Percentiles rank a stretch among this genome's conserved stretches.
Evolutionary conservation across 2,329 filamentous ascomycete species (phyloP).

Genomic region (Zymoseptoria pseudotritici): DNA sequence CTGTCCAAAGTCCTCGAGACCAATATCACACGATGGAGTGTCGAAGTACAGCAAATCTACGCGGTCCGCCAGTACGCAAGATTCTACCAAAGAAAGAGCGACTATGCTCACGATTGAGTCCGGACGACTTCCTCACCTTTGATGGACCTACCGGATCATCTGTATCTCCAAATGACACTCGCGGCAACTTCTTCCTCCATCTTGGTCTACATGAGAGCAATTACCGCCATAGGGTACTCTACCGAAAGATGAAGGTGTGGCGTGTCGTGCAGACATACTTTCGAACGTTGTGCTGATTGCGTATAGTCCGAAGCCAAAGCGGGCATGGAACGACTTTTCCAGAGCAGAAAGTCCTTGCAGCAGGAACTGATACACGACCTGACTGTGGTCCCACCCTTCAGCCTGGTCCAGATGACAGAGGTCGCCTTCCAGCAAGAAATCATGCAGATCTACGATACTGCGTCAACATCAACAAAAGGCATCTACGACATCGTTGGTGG

Average conservation of each 20-base stretch:
- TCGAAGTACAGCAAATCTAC: not conserved
- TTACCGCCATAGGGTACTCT: constrained; percentile 13
- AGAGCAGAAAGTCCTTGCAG: constrained; percentile 9
- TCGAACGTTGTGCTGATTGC: not conserved
- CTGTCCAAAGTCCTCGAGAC: not conserved
- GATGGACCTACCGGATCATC: constrained; percentile 5
- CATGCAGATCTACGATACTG: constrained; percentile 11
- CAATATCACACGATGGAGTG: not conserved
- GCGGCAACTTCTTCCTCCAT: constrained; percentile 14
- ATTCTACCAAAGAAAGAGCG: not conserved
- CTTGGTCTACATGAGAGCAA: constrained; percentile 13
- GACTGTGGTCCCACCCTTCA: constrained; percentile 11
- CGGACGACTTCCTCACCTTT: constrained; percentile 8
- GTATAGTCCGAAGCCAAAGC: constrained; percentile 12
- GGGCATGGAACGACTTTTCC: constrained; percentile 16
- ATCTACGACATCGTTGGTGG: constrained; percentile 15
- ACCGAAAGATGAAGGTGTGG: constrained; percentile 14
- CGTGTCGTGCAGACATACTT: not conserved
- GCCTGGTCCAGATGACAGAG: constrained; percentile 14
- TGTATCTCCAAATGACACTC: constrained; percentile 10
- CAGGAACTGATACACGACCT: constrained; percentile 9
- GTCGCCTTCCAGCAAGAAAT: constrained; percentile 14
- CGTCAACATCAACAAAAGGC: constrained; percentile 11
- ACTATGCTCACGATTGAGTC: constrained; percentile 5
- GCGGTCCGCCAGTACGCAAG: not conserved